A percentile compares a stretch with the other conserved stretches of the same genome.
These are phyloP conservation scores for Pseudozyma sp. DNA, from an alignment of 1,284 basidiomycete species.

Conservation along the genomic window DNA sequence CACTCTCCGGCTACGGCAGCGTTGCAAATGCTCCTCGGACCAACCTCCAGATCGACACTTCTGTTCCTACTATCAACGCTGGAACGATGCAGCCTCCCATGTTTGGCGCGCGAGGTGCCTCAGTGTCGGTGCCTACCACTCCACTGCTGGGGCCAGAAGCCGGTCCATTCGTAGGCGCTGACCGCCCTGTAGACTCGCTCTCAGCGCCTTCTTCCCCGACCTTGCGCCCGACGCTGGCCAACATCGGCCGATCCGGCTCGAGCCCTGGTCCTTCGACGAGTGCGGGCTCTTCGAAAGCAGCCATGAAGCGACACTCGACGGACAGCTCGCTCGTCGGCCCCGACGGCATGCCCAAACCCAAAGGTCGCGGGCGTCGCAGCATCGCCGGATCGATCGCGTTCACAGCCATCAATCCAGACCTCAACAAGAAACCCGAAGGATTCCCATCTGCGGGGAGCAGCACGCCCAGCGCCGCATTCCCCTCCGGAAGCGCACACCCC, in stretches of 20 bases:
- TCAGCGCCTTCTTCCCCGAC: conserved; percentile 49
- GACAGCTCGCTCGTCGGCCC: conserved; percentile 18
- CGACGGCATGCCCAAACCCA: conserved; percentile 32
- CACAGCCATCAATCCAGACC: conserved; percentile 45
- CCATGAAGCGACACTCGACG: conserved; percentile 39
- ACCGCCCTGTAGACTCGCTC: conserved; percentile 41
- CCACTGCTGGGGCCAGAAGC: conserved; percentile 36
- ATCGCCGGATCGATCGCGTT: conserved; percentile 45
- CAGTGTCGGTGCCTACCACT: conserved; percentile 42
- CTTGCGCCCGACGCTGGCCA: conserved; percentile 27
- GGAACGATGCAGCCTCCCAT: conserved; percentile 27
- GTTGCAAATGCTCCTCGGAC: conserved; percentile 12
- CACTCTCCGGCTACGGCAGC: conserved; percentile 23
- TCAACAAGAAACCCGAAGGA: conserved; percentile 21
- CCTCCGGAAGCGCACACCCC: conserved; percentile 25
- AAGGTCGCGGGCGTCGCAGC: conserved; percentile 42
- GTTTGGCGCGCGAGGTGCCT: conserved; percentile 33
- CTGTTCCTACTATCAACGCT: conserved; percentile 14
- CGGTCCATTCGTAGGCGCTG: conserved; percentile 40
- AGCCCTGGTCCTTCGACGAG: conserved; percentile 34
- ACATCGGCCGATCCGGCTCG: conserved; percentile 40
- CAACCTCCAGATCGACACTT: conserved; percentile 32
- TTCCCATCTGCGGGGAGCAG: conserved; percentile 20
- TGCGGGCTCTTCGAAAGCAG: conserved; percentile 10
- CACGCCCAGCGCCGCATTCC: conserved; percentile 21